phyloP scores from a whole-genome alignment of 352 stramenopile genomes.

The Globisporangium alternatum region DNA sequence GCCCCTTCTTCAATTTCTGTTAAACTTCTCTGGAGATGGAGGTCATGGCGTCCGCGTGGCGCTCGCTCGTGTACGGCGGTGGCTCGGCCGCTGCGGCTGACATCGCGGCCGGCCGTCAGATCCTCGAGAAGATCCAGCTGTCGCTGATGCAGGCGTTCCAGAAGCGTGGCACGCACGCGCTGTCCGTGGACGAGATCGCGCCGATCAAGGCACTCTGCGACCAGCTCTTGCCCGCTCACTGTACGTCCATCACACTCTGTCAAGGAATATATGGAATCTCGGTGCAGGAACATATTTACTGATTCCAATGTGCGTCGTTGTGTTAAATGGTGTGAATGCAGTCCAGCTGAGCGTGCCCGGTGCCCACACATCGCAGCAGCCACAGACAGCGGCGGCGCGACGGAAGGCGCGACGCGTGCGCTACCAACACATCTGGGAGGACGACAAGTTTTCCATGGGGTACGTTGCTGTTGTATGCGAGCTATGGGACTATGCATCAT shows the following conservation, averaged over 20 bases:
- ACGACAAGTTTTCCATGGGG: conserved; percentile 79
- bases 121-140: conserved; percentile 51
- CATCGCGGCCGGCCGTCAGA: conserved; percentile 26
- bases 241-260: conserved; percentile 25
- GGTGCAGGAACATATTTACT: background rate
- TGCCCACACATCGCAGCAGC: background rate
- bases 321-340: conserved; percentile 19
- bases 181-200: conserved; percentile 52
- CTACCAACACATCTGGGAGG: conserved; percentile 84
- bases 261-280: background rate
- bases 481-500: background rate
- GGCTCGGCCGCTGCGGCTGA: conserved; percentile 15
- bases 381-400: conserved; percentile 3
- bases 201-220: conserved; percentile 69
- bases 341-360: conserved; percentile 55
- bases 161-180: conserved; percentile 34
- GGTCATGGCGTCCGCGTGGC: conserved; percentile 44
- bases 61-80: conserved; percentile 29
- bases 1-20: background rate
- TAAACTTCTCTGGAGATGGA: conserved; percentile 27
- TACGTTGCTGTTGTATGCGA: conserved; percentile 15
- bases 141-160: conserved; percentile 40
- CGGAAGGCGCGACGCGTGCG: conserved; percentile 29
- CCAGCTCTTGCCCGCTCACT: conserved; percentile 61
- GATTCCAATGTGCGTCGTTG: background rate